Conservation (phyloP, 805 yeast species). For the Metschnikowia kunwiensis region DNA sequence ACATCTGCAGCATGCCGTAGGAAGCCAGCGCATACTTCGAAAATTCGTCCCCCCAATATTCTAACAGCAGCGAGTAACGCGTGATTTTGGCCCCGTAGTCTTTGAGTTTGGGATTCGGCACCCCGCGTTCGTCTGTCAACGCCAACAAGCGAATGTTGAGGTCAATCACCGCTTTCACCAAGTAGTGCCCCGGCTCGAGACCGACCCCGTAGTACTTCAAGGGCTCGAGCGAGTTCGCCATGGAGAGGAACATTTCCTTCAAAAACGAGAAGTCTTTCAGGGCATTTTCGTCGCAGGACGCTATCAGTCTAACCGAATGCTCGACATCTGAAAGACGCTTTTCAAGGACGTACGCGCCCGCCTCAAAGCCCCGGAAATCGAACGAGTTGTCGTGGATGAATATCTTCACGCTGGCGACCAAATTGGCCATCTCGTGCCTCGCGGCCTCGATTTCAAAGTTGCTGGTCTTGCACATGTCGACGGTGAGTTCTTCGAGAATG, state of each 20-base stretch:
- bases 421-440: too few relatives aligned
- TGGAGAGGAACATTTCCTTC: background rate
- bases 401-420: too few relatives aligned
- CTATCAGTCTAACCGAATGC: too few relatives aligned
- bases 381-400: too few relatives aligned
- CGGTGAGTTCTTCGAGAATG: too few relatives aligned
- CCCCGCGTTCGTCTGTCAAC: background rate
- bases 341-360: too few relatives aligned
- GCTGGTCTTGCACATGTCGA: too few relatives aligned
- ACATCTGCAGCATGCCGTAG: background rate
- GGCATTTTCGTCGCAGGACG: too few relatives aligned
- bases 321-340: too few relatives aligned
- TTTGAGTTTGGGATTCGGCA: background rate
- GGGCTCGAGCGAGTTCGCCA: background rate
- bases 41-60: background rate
- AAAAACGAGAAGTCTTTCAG: too few relatives aligned
- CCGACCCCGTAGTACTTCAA: background rate
- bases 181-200: background rate
- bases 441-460: too few relatives aligned
- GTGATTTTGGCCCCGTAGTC: background rate
- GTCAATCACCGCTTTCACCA: constrained; percentile 1
- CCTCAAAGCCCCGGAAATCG: too few relatives aligned
- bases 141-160: constrained; percentile 3
- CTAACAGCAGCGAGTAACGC: background rate
- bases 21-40: background rate